These are phyloP conservation scores for Fusarium sp. DNA, from an alignment of 2,329 filamentous ascomycete species.

Conservation along the genomic window DNA sequence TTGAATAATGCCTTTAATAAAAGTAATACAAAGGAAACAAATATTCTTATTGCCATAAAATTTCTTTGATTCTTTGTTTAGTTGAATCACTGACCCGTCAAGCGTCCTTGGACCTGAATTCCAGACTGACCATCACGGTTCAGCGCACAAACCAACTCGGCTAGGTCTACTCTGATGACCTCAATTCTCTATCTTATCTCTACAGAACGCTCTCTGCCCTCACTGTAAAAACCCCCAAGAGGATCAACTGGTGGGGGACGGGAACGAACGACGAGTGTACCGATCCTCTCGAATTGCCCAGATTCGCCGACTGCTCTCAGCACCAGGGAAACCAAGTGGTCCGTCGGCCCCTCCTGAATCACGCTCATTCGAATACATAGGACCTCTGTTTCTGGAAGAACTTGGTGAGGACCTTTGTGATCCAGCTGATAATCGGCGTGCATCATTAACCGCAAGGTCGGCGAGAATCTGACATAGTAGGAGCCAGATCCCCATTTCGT, in stretches of 20 bases:
- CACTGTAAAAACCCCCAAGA: not conserved
- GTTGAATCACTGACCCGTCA: not conserved
- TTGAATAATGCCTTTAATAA: not conserved
- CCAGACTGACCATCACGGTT: not conserved
- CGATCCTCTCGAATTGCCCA: not conserved
- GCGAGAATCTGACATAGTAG: not conserved
- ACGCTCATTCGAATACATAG: not conserved
- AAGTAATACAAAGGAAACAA: not conserved
- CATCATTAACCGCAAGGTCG: not conserved
- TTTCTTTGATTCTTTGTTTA: not conserved
- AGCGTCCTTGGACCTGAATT: not conserved
- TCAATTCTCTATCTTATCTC: not conserved
- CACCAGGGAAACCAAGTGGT: not conserved
- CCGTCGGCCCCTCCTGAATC: not conserved
- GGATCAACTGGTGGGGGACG: not conserved
- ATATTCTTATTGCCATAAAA: fast-evolving
- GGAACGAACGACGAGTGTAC: not conserved
- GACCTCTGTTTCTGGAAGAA: not conserved
- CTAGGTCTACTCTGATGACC: not conserved
- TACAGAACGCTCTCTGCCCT: not conserved
- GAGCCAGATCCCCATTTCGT: not conserved
- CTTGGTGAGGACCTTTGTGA: not conserved
- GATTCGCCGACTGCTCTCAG: not conserved
- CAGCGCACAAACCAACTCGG: not conserved
- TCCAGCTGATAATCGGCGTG: not conserved